These are phyloP conservation scores for Pascua guehoae DNA, from an alignment of 1,284 basidiomycete species.

Conservation along the genomic window DNA sequence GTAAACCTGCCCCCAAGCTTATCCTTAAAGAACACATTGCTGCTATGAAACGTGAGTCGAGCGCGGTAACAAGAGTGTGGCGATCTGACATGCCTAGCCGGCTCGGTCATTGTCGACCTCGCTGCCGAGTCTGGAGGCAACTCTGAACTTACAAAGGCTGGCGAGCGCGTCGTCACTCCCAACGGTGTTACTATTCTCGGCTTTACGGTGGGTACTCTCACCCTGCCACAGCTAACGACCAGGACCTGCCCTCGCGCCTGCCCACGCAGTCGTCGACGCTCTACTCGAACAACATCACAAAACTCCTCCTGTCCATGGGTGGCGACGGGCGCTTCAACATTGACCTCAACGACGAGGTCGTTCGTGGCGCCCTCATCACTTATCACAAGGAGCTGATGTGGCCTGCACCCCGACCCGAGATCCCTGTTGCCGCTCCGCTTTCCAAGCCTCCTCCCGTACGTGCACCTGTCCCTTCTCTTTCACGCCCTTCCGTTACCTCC, in stretches of 20 bases:
- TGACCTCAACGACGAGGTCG: constrained; percentile 74
- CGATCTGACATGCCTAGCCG: constrained; percentile 38
- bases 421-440: not conserved
- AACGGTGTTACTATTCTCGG: constrained; percentile 75
- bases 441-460: not conserved
- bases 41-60: constrained; percentile 66
- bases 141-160: constrained; percentile 72
- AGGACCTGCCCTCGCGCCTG: constrained; percentile 73
- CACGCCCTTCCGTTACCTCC: too few relatives aligned
- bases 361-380: constrained; percentile 71
- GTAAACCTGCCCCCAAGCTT: constrained; percentile 74
- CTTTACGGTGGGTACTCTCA: constrained; percentile 38
- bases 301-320: constrained; percentile 75
- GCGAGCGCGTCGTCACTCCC: constrained; percentile 59
- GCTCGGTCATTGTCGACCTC: constrained; percentile 77
- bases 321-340: constrained; percentile 61
- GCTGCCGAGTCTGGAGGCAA: constrained; percentile 81
- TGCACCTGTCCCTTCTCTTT: constrained; percentile 16
- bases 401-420: constrained; percentile 46
- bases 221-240: constrained; percentile 45
- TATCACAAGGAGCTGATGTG: constrained; percentile 64
- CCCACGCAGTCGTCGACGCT: constrained; percentile 80
- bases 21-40: constrained; percentile 74
- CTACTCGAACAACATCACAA: constrained; percentile 84
- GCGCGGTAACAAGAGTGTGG: not conserved